phyloP scores from a whole-genome alignment of 192 early-diverging fungal genomes.

The Coemansia sp. region DNA sequence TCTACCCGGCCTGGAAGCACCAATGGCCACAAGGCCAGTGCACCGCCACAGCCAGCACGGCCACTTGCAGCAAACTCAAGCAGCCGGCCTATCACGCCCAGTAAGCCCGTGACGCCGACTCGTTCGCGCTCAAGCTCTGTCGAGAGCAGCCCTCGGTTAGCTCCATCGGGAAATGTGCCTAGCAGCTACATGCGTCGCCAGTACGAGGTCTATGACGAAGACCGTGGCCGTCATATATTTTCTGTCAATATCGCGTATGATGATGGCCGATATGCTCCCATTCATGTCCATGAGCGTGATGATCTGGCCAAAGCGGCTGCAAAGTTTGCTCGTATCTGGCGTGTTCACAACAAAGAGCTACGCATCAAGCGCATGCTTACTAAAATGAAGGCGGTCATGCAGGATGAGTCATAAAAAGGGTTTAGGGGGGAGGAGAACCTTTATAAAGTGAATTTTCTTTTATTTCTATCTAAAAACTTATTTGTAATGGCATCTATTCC shows the following conservation, averaged over 20 bases:
- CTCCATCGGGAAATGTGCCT: conserved; percentile 7
- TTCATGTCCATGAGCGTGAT: conserved; percentile 48
- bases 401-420: conserved; percentile 10
- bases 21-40: conserved; percentile 13
- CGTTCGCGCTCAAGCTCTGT: conserved; percentile 38
- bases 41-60: conserved; percentile 1
- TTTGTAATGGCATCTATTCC: conserved; percentile 3
- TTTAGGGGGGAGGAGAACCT: not conserved
- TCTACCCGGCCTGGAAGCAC: not conserved
- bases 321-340: conserved; percentile 47
- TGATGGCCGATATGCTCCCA: conserved; percentile 37
- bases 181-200: conserved; percentile 37
- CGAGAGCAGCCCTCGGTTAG: conserved; percentile 14
- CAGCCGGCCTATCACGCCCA: conserved; percentile 21
- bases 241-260: conserved; percentile 45
- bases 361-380: conserved; percentile 40
- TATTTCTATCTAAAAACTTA: not conserved
- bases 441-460: conserved; percentile 1
- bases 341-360: conserved; percentile 44
- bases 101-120: conserved; percentile 16
- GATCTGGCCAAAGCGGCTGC: conserved; percentile 38
- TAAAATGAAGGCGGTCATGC: conserved; percentile 39
- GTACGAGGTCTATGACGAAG: conserved; percentile 45
- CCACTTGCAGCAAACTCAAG: conserved; percentile 6
- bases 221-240: conserved; percentile 43